A percentile compares a stretch with the other conserved stretches of the same genome.
Conservation (phyloP, 352 stramenopile genomes). For the Phytophthora constricta region DNA sequence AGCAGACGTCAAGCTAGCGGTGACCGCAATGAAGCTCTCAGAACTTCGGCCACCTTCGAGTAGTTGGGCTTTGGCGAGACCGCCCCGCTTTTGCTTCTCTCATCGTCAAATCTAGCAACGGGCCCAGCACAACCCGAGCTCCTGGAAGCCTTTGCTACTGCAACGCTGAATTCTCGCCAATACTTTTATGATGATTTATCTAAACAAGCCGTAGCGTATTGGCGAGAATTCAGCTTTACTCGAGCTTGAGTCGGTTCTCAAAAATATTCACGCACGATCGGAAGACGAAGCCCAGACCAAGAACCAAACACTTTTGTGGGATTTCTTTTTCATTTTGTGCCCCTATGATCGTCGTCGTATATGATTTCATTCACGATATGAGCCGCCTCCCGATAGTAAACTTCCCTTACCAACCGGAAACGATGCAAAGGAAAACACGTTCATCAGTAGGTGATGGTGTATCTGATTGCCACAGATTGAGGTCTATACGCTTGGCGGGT, state of each 20-base stretch:
- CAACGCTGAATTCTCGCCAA: conserved; percentile 43
- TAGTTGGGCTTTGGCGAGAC: not conserved
- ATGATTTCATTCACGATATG: no score
- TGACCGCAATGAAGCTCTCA: not conserved
- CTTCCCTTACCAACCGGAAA: no score
- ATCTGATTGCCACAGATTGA: no score
- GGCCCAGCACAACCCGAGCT: conserved; percentile 35
- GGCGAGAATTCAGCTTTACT: no score
- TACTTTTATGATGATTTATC: conserved; percentile 19
- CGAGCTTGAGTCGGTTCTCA: no score
- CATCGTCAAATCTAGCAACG: conserved; percentile 19
- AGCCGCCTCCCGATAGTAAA: no score
- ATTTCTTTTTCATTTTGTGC: conserved; percentile 1
- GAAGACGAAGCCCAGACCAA: conserved; percentile 48
- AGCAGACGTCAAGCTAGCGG: not conserved
- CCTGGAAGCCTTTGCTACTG: conserved; percentile 37
- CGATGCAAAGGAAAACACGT: no score
- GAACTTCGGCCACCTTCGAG: not conserved
- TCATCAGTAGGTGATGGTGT: no score
- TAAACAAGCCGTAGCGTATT: no score
- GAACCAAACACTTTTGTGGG: conserved; percentile 55
- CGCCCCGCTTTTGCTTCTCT: conserved; percentile 4
- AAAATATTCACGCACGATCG: conserved; percentile 31
- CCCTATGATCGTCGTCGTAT: no score
- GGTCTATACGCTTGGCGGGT: not conserved